phyloP scores from a whole-genome alignment of 2,329 filamentous ascomycete genomes.

The Sphaerulina musiva region DNA sequence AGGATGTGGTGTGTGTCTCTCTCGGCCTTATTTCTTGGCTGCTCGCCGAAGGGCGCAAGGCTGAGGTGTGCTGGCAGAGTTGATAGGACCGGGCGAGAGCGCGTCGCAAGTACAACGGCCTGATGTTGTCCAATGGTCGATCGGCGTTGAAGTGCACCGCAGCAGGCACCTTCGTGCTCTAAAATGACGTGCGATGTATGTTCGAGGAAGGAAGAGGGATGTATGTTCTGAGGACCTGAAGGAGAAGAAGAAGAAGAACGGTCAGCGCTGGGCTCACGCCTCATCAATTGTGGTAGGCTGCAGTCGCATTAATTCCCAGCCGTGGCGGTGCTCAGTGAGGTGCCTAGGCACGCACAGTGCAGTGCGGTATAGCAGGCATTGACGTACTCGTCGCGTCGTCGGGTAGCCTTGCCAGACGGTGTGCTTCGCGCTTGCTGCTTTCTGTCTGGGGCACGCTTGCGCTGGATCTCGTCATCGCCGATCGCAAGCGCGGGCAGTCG shows the following conservation, averaged over 20 bases:
- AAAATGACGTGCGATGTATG: constrained; percentile 18
- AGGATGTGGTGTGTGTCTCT: constrained; percentile 10
- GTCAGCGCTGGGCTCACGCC: constrained; percentile 18
- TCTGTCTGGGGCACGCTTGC: background rate
- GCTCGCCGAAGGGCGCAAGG: constrained; percentile 6
- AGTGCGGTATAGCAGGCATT: constrained; percentile 11
- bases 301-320: constrained; percentile 14
- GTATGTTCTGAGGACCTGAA: constrained; percentile 9
- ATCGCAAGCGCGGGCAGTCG: constrained; percentile 10
- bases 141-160: constrained; percentile 13
- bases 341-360: constrained; percentile 4
- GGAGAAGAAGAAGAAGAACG: constrained; percentile 9
- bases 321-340: constrained; percentile 2
- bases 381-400: constrained; percentile 5
- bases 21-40: constrained; percentile 15
- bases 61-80: constrained; percentile 11
- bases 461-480: background rate
- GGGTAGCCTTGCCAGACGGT: constrained; percentile 10
- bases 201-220: constrained; percentile 10
- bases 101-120: constrained; percentile 7
- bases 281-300: constrained; percentile 22
- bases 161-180: constrained; percentile 18
- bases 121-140: constrained; percentile 16
- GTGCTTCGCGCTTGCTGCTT: constrained; percentile 4
- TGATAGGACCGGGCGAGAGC: constrained; percentile 13